Evolutionary conservation across 345 rosid species (phyloP).

Genomic region (Salix exigua): DNA sequence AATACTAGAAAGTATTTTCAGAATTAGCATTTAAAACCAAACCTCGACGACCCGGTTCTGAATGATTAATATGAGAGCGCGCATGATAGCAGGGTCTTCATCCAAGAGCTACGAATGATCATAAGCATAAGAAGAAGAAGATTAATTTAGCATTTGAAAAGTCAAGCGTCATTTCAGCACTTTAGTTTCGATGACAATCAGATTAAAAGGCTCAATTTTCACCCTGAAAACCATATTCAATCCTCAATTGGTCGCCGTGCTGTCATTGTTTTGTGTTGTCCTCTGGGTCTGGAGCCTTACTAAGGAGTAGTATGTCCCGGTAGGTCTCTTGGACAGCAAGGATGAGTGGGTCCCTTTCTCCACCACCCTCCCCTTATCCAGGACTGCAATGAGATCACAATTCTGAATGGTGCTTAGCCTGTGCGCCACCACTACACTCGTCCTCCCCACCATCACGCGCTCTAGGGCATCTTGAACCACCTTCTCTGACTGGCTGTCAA

Average conservation of each 20-base stretch:
- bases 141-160: neutral
- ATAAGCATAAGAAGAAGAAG: neutral
- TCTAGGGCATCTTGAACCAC: conserved; percentile 37
- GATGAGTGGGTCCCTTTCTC: conserved; percentile 32
- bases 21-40: neutral
- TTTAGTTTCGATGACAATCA: neutral
- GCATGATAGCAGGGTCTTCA: neutral
- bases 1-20: neutral
- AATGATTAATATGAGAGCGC: neutral
- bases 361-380: conserved; percentile 30
- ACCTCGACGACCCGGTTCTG: neutral
- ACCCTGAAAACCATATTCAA: too few relatives aligned
- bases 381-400: conserved; percentile 26
- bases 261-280: neutral
- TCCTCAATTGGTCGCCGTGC: neutral
- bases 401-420: conserved; percentile 27
- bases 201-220: neutral
- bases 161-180: neutral
- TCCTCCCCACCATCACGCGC: conserved; percentile 35
- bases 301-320: conserved; percentile 27
- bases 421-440: conserved; percentile 34
- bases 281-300: conserved; percentile 23
- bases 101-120: neutral
- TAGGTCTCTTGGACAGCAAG: conserved; percentile 23
- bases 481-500: conserved; percentile 27